phyloP scores from a whole-genome alignment of 1,139 yeast species.

The Arxiozyma heterogenica region DNA sequence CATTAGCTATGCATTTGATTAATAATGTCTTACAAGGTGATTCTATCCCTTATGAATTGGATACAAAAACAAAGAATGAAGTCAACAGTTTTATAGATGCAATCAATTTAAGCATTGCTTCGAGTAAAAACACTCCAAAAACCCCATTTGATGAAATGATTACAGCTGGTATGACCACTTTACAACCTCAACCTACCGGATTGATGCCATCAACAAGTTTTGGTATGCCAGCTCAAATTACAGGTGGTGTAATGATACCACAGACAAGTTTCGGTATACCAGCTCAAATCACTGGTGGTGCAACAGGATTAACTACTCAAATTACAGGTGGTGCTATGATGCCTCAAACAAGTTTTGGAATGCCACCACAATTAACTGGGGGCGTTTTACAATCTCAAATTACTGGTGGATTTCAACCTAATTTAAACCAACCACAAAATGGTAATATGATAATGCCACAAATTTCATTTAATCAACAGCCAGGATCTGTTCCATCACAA shows the following conservation, averaged over 20 bases:
- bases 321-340: constrained; percentile 22
- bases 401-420: constrained; percentile 32
- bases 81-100: constrained; percentile 83
- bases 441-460: constrained; percentile 10
- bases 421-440: constrained; percentile 1
- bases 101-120: constrained; percentile 72
- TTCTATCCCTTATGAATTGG: constrained; percentile 62
- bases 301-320: constrained; percentile 19
- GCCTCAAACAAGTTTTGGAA: constrained; percentile 26
- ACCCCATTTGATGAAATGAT: constrained; percentile 31
- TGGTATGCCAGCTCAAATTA: constrained; percentile 19
- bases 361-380: constrained; percentile 20
- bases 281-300: constrained; percentile 15
- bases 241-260: constrained; percentile 31
- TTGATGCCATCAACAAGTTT: constrained; percentile 26
- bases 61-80: constrained; percentile 68
- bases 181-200: constrained; percentile 33
- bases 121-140: constrained; percentile 34
- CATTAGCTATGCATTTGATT: constrained; percentile 83
- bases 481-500: constrained; percentile 31
- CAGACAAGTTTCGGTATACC: constrained; percentile 24
- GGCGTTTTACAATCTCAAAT: constrained; percentile 35
- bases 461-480: constrained; percentile 8
- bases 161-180: constrained; percentile 18
- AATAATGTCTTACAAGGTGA: constrained; percentile 71